Evolutionary conservation across 176 grass and related monocot species (phyloP).

Genomic region (Ensete ventricosum): DNA sequence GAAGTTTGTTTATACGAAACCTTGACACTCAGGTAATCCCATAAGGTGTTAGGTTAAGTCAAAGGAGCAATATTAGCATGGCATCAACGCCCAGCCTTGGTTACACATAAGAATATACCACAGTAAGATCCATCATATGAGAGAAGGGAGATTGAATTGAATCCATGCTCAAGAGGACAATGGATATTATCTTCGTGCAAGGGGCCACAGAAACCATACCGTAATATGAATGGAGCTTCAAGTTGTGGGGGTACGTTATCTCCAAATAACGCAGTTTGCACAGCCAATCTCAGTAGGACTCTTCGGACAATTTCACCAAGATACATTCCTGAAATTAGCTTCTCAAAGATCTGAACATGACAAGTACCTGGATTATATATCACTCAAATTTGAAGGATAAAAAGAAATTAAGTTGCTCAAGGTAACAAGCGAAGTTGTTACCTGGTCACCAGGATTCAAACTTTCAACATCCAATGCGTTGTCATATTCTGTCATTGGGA

Average conservation of each 20-base stretch:
- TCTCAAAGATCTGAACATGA: conserved; percentile 13
- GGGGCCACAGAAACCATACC: conserved; percentile 2
- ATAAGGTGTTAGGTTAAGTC: no score
- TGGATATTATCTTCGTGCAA: neutral
- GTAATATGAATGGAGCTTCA: conserved; percentile 1
- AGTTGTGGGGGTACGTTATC: conserved; percentile 12
- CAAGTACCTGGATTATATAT: neutral
- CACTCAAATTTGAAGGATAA: neutral
- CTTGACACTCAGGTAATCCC: no score
- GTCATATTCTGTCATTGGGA: conserved; percentile 12
- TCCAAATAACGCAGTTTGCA: conserved; percentile 18
- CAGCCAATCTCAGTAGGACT: conserved; percentile 17
- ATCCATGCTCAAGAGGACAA: no score
- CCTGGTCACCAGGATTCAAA: conserved; percentile 20
- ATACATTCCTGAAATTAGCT: conserved; percentile 21
- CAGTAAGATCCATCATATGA: no score
- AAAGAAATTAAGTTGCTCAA: neutral
- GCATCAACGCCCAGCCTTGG: no score
- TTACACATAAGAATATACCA: no score
- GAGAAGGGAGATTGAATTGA: no score
- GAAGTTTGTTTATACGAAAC: no score
- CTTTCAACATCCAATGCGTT: conserved; percentile 9
- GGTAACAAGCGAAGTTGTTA: neutral
- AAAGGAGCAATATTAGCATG: no score
- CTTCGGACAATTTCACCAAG: conserved; percentile 17